Conservation (phyloP, 2,329 filamentous ascomycete species). For the Hypoxylon sp. region DNA sequence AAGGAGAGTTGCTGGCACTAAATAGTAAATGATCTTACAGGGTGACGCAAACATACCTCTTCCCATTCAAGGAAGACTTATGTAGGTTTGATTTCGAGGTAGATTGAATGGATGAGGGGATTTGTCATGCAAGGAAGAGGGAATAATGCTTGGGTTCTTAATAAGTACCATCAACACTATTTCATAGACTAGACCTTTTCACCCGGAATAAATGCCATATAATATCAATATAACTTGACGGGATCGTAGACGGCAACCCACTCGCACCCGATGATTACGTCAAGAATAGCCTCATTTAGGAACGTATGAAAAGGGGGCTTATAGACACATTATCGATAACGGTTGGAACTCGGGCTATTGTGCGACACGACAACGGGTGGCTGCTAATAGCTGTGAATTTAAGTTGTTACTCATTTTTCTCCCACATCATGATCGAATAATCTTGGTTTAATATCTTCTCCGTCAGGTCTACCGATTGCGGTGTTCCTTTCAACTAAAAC, state of each 20-base stretch:
- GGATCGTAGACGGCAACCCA: too few species aligned
- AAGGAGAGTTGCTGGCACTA: not conserved
- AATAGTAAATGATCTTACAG: slow-evolving; percentile 47
- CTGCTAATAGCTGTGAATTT: not conserved
- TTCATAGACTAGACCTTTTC: not conserved
- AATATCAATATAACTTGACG: not conserved
- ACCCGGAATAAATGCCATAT: not conserved
- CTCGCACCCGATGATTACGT: too few species aligned
- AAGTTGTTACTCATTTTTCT: not conserved
- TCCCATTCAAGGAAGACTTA: slow-evolving; percentile 62
- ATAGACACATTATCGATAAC: too few species aligned
- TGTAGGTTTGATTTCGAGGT: slow-evolving; percentile 62
- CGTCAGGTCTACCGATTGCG: too few species aligned
- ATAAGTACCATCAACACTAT: not conserved
- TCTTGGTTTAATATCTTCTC: too few species aligned
- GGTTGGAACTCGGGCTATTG: too few species aligned
- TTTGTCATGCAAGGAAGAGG: slow-evolving; percentile 2
- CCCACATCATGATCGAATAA: too few species aligned
- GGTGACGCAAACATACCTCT: slow-evolving; percentile 60
- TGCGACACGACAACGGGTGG: too few species aligned
- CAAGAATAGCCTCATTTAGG: too few species aligned
- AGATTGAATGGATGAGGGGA: slow-evolving; percentile 15
- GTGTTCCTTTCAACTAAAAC: too few species aligned
- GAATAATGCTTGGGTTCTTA: not conserved
- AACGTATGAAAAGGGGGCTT: too few species aligned